phyloP scores from a whole-genome alignment of 2,329 filamentous ascomycete species.

The Calonectria crousiana region DNA sequence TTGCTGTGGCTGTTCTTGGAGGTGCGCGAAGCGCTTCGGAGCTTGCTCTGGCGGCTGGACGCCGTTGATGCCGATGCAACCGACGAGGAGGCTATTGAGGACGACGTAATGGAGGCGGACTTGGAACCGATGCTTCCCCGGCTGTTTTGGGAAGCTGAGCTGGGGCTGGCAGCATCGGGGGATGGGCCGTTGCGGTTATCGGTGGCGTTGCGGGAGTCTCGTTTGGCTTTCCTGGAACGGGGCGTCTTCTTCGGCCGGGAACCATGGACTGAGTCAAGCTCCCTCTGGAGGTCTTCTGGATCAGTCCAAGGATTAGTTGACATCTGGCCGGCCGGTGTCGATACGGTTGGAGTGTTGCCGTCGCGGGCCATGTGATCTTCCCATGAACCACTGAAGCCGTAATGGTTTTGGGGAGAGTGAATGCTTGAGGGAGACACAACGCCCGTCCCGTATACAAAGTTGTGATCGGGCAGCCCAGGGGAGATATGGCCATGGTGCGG shows the following conservation, averaged over 20 bases:
- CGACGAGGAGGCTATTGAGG: slow-evolving; percentile 37
- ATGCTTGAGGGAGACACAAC: slow-evolving; percentile 42
- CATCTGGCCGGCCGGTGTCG: slow-evolving; percentile 36
- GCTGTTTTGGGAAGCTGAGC: slow-evolving; percentile 40
- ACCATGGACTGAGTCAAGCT: slow-evolving; percentile 18
- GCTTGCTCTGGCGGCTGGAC: slow-evolving; percentile 43
- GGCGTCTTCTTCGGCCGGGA: slow-evolving; percentile 35
- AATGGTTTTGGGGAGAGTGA: slow-evolving; percentile 35
- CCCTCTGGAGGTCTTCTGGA: slow-evolving; percentile 31
- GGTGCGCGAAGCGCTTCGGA: slow-evolving; percentile 44
- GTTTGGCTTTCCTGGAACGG: slow-evolving; percentile 33
- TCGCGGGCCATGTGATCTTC: slow-evolving; percentile 39
- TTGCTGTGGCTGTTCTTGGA: slow-evolving; percentile 43
- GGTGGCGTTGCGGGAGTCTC: slow-evolving; percentile 34
- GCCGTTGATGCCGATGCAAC: slow-evolving; percentile 34
- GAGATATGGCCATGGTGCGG: slow-evolving; percentile 35
- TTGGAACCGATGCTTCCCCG: slow-evolving; percentile 40
- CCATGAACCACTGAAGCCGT: slow-evolving; percentile 35
- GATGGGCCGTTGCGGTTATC: slow-evolving; percentile 23
- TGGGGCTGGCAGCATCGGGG: slow-evolving; percentile 41
- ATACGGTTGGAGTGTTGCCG: slow-evolving; percentile 40
- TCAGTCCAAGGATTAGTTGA: slow-evolving; percentile 42
- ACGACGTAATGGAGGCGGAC: slow-evolving; percentile 33
- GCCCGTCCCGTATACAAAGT: slow-evolving; percentile 34
- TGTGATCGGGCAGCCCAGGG: slow-evolving; percentile 31